Evolutionary conservation across 2,329 filamentous ascomycete species (phyloP), one percentile per base, ranked within the genome.

Genomic region (Fusarium brevicatenulatum): DNA sequence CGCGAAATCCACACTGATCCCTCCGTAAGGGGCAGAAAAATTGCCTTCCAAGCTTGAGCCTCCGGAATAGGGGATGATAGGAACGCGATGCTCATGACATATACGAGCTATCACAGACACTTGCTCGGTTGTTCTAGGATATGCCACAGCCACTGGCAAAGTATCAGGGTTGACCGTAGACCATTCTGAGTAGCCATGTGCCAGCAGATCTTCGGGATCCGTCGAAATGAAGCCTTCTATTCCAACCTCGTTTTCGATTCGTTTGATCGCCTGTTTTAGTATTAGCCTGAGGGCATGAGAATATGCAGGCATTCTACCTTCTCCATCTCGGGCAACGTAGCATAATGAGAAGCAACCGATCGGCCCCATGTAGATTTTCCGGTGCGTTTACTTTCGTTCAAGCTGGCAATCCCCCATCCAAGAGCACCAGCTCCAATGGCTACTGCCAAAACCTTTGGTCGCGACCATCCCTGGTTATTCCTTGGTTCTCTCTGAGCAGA

Each of bases 31-130:
- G 19, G 95, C 93, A 1, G 93, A 93, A 81, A 97, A 97, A 80
- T 97, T 96, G 19, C 93, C 95, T 81, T 98, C 95, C 1, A 98
- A 85, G 73, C 93, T 95, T 0, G 93, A 92, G 19, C 95, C 95
- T 6, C 94, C 95, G 2, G 93, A 96, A 79, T 93, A 97, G 0
- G 94, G 92, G 67, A 96, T 92, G 84, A 97, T 93, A 3, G 95
- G 95, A 60, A 97, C 89, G 21, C 88, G 91, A 81, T 95, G 91
- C 80, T 92, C 92, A 82, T 92, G 87, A 83, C 95, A 97, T 61
- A 95, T 86, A 72, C 91, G 86, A 4, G 88, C 88, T 66, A 92
- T 89, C 42, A 81, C 78, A 4, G 89, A 86, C 28, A 92, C 90
- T 68, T 92, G 86, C 63, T 87, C 84, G 3, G 90, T 92, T 15